A percentile compares a stretch with the other conserved stretches of the same genome.
Evolutionary conservation across 1,139 yeast species (phyloP).

Genomic region (Blastobotrys raffinosifermentans): DNA sequence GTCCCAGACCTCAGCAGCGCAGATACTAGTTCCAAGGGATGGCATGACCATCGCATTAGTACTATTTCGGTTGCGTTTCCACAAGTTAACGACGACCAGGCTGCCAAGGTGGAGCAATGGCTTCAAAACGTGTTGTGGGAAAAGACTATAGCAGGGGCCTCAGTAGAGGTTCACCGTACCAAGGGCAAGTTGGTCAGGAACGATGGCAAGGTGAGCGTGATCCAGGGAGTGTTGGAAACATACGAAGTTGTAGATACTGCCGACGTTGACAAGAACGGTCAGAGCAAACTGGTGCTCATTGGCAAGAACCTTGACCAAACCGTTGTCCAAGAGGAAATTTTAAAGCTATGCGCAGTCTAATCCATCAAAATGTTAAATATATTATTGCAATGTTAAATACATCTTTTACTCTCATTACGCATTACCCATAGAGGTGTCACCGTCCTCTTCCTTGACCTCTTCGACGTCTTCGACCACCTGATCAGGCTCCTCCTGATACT

Average conservation of each 20-base stretch:
- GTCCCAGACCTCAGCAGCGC: constrained; percentile 26
- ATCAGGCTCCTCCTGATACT: constrained; percentile 44
- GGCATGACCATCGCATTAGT: constrained; percentile 44
- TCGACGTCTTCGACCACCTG: constrained; percentile 23
- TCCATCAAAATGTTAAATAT: not conserved
- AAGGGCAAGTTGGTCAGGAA: constrained; percentile 61
- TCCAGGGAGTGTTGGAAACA: constrained; percentile 94
- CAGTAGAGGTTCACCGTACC: constrained; percentile 65
- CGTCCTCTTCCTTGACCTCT: constrained; percentile 14
- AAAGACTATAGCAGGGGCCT: constrained; percentile 35
- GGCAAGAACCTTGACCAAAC: constrained; percentile 53
- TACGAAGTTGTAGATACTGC: constrained; percentile 68
- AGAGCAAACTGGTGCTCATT: constrained; percentile 66
- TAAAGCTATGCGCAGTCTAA: too few relatives aligned
- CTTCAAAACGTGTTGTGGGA: constrained; percentile 71
- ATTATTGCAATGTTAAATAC: too few relatives aligned
- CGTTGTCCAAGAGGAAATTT: too few relatives aligned
- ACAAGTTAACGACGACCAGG: constrained; percentile 33
- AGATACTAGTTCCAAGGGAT: constrained; percentile 18
- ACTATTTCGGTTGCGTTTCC: constrained; percentile 57
- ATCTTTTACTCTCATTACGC: not conserved
- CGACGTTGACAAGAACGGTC: constrained; percentile 33
- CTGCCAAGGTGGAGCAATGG: constrained; percentile 49
- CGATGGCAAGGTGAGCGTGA: constrained; percentile 45
- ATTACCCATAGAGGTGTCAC: constrained; percentile 10